A percentile compares a stretch with the other conserved stretches of the same genome.
phyloP scores from a whole-genome alignment of 2,329 filamentous ascomycete genomes.

The Mollisia scopiformis region DNA sequence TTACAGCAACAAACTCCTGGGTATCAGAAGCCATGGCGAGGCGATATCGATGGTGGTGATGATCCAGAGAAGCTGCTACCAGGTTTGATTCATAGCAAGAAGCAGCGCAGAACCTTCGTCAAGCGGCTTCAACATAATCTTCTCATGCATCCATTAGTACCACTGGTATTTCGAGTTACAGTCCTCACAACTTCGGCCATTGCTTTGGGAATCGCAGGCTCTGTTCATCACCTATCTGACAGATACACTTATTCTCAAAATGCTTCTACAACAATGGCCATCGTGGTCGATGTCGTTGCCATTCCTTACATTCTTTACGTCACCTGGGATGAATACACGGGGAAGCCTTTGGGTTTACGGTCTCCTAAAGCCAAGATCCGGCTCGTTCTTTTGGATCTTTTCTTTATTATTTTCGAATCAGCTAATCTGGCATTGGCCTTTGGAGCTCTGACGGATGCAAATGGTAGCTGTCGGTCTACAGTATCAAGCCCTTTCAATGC shows the following conservation, averaged over 20 bases:
- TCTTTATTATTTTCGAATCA: constrained; percentile 97
- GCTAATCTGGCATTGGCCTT: constrained; percentile 91
- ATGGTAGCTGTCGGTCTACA: constrained; percentile 56
- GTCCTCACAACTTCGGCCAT: constrained; percentile 83
- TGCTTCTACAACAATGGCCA: constrained; percentile 83
- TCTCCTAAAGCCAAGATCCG: constrained; percentile 83
- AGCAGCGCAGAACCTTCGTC: constrained; percentile 29
- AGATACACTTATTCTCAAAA: constrained; percentile 54
- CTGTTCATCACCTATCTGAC: constrained; percentile 64
- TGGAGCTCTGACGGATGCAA: constrained; percentile 70
- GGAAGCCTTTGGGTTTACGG: constrained; percentile 87
- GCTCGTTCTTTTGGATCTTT: constrained; percentile 86
- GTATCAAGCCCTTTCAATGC: constrained; percentile 40
- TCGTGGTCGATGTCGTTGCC: constrained; percentile 86
- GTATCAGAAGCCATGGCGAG: constrained; percentile 38
- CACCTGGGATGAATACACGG: constrained; percentile 95
- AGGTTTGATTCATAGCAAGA: constrained; percentile 33
- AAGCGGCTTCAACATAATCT: constrained; percentile 34
- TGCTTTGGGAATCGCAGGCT: constrained; percentile 77
- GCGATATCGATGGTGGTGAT: constrained; percentile 31
- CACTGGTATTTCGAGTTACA: constrained; percentile 78
- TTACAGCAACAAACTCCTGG: constrained; percentile 36
- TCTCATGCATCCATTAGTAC: constrained; percentile 67
- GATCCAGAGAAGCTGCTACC: constrained; percentile 34
- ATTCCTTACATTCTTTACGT: constrained; percentile 92